Percentiles rank a stretch among this genome's conserved stretches.
These are phyloP conservation scores for Debaryomyces hansenii DNA, from an alignment of 805 yeast species.

Conservation along the genomic window DNA sequence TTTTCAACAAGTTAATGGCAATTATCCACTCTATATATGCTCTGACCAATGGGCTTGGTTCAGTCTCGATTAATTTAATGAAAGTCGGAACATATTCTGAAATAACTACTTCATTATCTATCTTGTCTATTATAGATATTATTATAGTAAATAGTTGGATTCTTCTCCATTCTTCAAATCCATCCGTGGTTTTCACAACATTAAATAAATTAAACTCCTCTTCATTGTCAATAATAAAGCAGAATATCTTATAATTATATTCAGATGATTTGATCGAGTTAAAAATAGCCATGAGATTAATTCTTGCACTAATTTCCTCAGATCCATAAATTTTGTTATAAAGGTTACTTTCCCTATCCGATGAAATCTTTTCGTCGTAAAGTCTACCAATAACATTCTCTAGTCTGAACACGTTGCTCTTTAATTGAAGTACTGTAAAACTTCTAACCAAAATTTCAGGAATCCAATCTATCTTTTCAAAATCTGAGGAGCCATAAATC, in stretches of 20 bases:
- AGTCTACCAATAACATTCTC: conserved; percentile 56
- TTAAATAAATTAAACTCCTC: conserved; percentile 42
- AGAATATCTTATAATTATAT: conserved; percentile 33
- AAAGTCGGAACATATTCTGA: conserved; percentile 30
- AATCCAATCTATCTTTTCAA: conserved; percentile 52
- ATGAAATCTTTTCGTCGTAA: conserved; percentile 47
- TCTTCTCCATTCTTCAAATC: conserved; percentile 67
- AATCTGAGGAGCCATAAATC: conserved; percentile 21
- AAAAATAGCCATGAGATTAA: conserved; percentile 49
- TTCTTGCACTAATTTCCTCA: conserved; percentile 55
- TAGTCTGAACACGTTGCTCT: conserved; percentile 54
- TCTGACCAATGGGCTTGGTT: conserved; percentile 78
- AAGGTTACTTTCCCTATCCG: conserved; percentile 20
- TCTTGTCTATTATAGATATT: conserved; percentile 17
- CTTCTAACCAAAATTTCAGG: conserved; percentile 46
- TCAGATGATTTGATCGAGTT: conserved; percentile 25
- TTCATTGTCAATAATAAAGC: conserved; percentile 36
- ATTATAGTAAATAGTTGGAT: conserved; percentile 56
- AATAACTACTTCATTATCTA: conserved; percentile 11
- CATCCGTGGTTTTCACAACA: conserved; percentile 61
- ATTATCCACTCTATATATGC: conserved; percentile 78
- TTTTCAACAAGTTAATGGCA: conserved; percentile 42
- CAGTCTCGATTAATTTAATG: conserved; percentile 42
- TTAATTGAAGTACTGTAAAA: conserved; percentile 52
- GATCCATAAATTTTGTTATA: conserved; percentile 56